These are phyloP conservation scores for Debaryomyces coudertii DNA, from an alignment of 1,139 yeast genomes.

Conservation along the genomic window DNA sequence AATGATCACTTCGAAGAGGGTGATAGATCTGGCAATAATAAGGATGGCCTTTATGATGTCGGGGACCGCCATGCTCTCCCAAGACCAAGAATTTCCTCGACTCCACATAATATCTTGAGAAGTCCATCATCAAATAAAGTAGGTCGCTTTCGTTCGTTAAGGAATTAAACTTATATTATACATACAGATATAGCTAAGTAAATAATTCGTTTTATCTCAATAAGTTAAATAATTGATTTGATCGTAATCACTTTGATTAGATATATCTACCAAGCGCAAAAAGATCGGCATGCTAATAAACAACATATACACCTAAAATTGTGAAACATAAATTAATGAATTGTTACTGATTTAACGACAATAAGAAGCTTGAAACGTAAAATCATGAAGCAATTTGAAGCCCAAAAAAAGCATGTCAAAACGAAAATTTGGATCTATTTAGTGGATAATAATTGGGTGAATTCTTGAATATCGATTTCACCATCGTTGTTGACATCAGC, in stretches of 20 bases:
- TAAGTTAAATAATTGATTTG: background rate
- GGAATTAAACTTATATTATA: background rate
- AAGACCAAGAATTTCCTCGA: conserved; percentile 30
- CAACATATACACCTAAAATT: background rate
- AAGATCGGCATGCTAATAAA: background rate
- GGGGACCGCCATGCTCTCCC: conserved; percentile 39
- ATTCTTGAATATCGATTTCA: conserved; percentile 93
- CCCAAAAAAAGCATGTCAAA: background rate
- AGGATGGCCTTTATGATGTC: conserved; percentile 20
- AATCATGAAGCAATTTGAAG: conserved; percentile 1
- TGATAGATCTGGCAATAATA: conserved; percentile 19
- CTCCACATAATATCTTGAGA: conserved; percentile 22
- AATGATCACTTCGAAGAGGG: conserved; percentile 27
- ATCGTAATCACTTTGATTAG: background rate
- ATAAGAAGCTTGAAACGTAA: background rate
- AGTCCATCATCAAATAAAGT: conserved; percentile 24
- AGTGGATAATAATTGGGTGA: conserved; percentile 73
- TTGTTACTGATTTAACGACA: background rate
- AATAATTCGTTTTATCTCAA: no score
- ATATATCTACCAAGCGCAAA: background rate
- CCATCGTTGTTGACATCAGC: conserved; percentile 97
- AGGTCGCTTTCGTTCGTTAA: conserved; percentile 24
- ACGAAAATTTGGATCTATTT: conserved; percentile 27
- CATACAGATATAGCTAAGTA: background rate
- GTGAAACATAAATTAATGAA: background rate